These are phyloP conservation scores for Candida yuanshanica DNA, from an alignment of 805 yeast species.

Conservation along the genomic window DNA sequence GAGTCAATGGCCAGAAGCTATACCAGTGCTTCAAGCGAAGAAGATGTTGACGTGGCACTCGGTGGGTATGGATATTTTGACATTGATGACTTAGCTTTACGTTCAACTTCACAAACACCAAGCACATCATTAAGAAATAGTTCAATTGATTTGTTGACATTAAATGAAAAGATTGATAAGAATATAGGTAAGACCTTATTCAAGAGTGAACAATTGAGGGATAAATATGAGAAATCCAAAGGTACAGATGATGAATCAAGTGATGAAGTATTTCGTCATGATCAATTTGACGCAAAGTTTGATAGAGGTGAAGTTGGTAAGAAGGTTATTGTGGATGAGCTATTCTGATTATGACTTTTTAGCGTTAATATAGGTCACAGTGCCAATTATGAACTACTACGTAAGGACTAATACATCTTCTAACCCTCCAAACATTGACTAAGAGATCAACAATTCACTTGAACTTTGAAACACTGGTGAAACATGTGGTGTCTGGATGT, in stretches of 20 bases:
- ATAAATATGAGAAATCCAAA: slow-evolving; percentile 15
- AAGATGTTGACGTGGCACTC: slow-evolving; percentile 30
- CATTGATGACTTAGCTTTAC: slow-evolving; percentile 55
- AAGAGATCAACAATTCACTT: too few relatives aligned
- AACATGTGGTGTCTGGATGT: too few relatives aligned
- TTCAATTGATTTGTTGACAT: slow-evolving; percentile 6
- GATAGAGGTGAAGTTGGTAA: slow-evolving; percentile 37
- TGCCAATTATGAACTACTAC: too few relatives aligned
- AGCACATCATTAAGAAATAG: slow-evolving; percentile 13
- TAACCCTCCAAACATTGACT: too few relatives aligned
- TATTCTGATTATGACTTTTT: background rate
- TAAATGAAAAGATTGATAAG: slow-evolving; percentile 13
- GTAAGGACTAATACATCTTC: too few relatives aligned
- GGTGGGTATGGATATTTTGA: slow-evolving; percentile 83
- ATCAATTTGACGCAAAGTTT: slow-evolving; percentile 32
- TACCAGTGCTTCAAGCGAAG: slow-evolving; percentile 21
- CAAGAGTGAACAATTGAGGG: slow-evolving; percentile 17
- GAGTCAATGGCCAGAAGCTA: slow-evolving; percentile 18
- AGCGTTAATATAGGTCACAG: too few relatives aligned
- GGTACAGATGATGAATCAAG: slow-evolving; percentile 3
- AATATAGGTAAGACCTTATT: slow-evolving; percentile 16
- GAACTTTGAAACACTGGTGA: too few relatives aligned
- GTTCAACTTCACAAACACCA: slow-evolving; percentile 46
- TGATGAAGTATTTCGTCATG: slow-evolving; percentile 4
- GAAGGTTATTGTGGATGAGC: slow-evolving; percentile 25